phyloP scores from a whole-genome alignment of 2,329 filamentous ascomycete genomes.

The Ramichloridium luteum region DNA sequence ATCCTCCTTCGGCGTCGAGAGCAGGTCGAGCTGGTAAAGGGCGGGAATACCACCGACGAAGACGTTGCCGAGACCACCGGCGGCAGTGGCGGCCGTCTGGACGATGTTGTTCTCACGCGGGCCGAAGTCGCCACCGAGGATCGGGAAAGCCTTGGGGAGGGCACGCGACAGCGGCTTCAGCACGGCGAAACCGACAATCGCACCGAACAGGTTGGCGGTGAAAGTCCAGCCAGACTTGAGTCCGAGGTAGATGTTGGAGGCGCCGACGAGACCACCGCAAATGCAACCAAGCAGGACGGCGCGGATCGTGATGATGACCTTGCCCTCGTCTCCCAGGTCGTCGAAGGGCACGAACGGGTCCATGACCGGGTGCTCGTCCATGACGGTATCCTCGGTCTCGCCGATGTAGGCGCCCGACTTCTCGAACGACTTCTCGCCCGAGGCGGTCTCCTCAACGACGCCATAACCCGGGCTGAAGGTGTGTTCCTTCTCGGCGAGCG shows the following conservation, averaged over 20 bases:
- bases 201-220: slow-evolving; percentile 24
- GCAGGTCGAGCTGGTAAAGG: slow-evolving; percentile 44
- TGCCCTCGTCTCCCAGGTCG: slow-evolving; percentile 33
- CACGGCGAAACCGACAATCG: slow-evolving; percentile 47
- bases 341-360: slow-evolving; percentile 34
- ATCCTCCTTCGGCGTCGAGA: slow-evolving; percentile 41
- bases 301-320: slow-evolving; percentile 42
- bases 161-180: slow-evolving; percentile 42
- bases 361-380: slow-evolving; percentile 19
- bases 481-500: slow-evolving; percentile 27
- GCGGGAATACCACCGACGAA: slow-evolving; percentile 50
- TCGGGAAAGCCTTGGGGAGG: slow-evolving; percentile 36
- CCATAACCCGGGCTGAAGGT: slow-evolving; percentile 20
- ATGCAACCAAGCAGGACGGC: slow-evolving; percentile 44
- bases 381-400: slow-evolving; percentile 18
- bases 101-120: slow-evolving; percentile 52
- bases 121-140: slow-evolving; percentile 44
- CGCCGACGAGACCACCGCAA: slow-evolving; percentile 48
- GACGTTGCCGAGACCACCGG: slow-evolving; percentile 45
- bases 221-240: slow-evolving; percentile 36
- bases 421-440: slow-evolving; percentile 18
- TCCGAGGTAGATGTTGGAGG: slow-evolving; percentile 51
- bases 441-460: slow-evolving; percentile 5
- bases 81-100: slow-evolving; percentile 47
- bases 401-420: slow-evolving; percentile 18